A percentile compares a stretch with the other conserved stretches of the same genome.
phyloP scores from a whole-genome alignment of 2,329 filamentous ascomycete species.

The Fusarium foetens region DNA sequence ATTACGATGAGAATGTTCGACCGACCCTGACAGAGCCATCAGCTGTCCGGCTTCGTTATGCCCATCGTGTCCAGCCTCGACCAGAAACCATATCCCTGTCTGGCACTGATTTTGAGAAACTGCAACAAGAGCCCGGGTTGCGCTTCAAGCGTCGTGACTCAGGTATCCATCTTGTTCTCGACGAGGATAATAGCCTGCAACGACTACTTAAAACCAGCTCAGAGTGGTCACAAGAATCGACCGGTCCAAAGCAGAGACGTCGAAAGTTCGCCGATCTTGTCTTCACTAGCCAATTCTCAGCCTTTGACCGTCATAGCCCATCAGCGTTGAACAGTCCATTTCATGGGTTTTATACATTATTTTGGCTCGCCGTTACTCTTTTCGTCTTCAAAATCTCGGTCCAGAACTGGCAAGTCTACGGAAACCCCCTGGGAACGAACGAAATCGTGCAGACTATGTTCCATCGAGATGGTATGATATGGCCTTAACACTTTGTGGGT shows the following conservation, averaged over 20 bases:
- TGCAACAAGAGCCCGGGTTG: conserved; percentile 5
- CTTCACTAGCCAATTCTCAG: conserved; percentile 78
- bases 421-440: conserved; percentile 74
- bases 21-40: conserved; percentile 39
- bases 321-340: conserved; percentile 74
- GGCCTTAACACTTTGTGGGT: too few species aligned
- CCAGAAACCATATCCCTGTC: conserved; percentile 19
- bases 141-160: conserved; percentile 40
- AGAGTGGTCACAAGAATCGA: conserved; percentile 36
- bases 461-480: conserved; percentile 55
- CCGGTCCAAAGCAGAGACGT: conserved; percentile 20
- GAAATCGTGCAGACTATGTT: conserved; percentile 79
- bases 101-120: conserved; percentile 7
- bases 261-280: conserved; percentile 62
- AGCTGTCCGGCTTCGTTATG: conserved; percentile 32
- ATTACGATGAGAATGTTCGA: conserved; percentile 55
- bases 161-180: conserved; percentile 43
- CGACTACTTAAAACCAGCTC: conserved; percentile 44
- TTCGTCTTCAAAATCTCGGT: conserved; percentile 74
- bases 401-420: conserved; percentile 74
- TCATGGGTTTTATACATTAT: conserved; percentile 82
- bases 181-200: conserved; percentile 45
- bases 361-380: conserved; percentile 77
- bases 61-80: neutral
- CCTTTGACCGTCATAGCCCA: conserved; percentile 78